Evolutionary conservation across 331 rosid genomes (phyloP), one percentile per base, ranked within the genome.

Genomic region (Erythrophleum ivorense): DNA sequence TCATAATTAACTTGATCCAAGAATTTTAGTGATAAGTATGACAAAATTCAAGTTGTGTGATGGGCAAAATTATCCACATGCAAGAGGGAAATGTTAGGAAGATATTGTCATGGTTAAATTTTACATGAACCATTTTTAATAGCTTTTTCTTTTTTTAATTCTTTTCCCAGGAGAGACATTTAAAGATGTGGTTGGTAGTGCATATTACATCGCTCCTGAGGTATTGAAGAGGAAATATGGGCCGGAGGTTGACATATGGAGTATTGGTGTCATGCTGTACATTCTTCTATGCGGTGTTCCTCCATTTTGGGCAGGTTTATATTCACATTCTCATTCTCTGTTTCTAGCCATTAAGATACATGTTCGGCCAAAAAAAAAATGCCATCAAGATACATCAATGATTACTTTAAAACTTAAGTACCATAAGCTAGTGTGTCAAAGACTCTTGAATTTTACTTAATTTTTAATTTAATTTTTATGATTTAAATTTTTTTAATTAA

Each of bases 181-280:
- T 43, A 96, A 92, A 82, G 98, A 93, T 78, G 88, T 96, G 65
- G 98, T 96, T 77, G 99, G 99, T 0, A 96, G 97, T 63, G 98
- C 99, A 50, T 93, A 96, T 74, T 96, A 96, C 83, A 96, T 96
- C 80, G 99, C 99, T 49, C 99, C 99, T 3, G 99, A 96, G 80
- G 99, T 96, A 21, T 88, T 96, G 87, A 96, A 86, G 85, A 90
- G 97, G 80, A 92, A 81, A 84, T 96, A 96, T 68, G 98, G 99
- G 1, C 98, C 97, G 12, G 99, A 96, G 92, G 94, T 89, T 55
- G 99, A 96, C 52, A 96, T 96, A 38, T 96, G 99, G 99, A 96
- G 99, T 71, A 89, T 96, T 83, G 99, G 99, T 8, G 98, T 90
- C 64, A 96, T 96, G 97, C 63, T 96, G 6, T 96, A 92, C 75